Evolutionary conservation across 768 basidiomycete genomes (phyloP).

Genomic region (Pisolithus tinctorius): DNA sequence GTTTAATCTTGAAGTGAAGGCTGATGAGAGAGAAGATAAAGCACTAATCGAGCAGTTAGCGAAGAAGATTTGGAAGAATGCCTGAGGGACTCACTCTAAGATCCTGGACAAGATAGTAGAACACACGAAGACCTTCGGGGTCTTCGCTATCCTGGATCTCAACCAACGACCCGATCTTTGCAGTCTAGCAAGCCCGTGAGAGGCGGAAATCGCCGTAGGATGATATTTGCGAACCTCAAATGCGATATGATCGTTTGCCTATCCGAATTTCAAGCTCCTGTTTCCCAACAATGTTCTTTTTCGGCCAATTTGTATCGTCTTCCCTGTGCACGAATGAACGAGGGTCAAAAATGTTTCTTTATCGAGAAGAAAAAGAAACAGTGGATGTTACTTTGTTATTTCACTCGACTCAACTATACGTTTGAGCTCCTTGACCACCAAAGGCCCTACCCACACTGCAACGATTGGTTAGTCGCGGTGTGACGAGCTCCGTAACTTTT

Average conservation of each 20-base stretch:
- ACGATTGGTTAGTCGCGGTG: background rate
- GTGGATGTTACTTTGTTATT: slow-evolving; percentile 68
- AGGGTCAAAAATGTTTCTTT: background rate
- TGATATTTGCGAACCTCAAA: slow-evolving; percentile 68
- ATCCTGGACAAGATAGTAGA: slow-evolving; percentile 98
- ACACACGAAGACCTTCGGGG: slow-evolving; percentile 94
- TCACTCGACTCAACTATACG: slow-evolving; percentile 90
- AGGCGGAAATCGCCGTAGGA: background rate
- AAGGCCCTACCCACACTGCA: slow-evolving; percentile 89
- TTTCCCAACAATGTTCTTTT: slow-evolving; percentile 98
- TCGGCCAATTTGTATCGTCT: slow-evolving; percentile 98
- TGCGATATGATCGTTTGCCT: slow-evolving; percentile 91
- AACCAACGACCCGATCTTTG: slow-evolving; percentile 94
- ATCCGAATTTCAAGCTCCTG: slow-evolving; percentile 95
- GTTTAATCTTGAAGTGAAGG: slow-evolving; percentile 99
- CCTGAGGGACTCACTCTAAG: slow-evolving; percentile 57
- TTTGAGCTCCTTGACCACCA: slow-evolving; percentile 92
- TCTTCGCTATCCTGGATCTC: slow-evolving; percentile 97
- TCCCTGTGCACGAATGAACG: slow-evolving; percentile 49
- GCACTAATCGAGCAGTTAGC: slow-evolving; percentile 48
- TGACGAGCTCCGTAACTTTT: background rate
- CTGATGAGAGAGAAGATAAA: slow-evolving; percentile 97
- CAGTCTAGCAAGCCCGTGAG: slow-evolving; percentile 54
- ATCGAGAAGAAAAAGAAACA: background rate
- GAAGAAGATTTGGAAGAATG: background rate